Percentiles rank a stretch among this genome's conserved stretches.
Evolutionary conservation across 2,329 filamentous ascomycete species (phyloP).

Genomic region (Diplodia corticola): DNA sequence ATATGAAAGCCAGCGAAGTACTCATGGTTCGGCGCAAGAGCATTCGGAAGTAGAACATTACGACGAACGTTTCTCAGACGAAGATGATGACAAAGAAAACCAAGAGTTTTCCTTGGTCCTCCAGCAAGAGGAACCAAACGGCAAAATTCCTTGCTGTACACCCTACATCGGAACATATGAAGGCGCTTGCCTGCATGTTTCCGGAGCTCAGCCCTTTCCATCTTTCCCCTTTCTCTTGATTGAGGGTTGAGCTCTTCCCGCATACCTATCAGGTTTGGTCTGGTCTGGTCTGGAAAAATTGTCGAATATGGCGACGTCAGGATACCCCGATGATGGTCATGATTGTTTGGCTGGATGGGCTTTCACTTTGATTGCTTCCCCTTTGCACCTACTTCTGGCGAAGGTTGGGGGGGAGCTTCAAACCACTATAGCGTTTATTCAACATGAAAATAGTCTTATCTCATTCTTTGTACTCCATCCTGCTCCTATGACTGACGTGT

Average conservation of each 20-base stretch:
- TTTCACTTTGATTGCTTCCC: not conserved
- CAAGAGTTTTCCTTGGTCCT: not conserved
- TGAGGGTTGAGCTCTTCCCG: not conserved
- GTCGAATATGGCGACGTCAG: constrained; percentile 2
- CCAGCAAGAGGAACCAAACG: not conserved
- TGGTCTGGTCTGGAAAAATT: constrained; percentile 1
- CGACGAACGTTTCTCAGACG: not conserved
- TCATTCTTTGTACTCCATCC: not conserved
- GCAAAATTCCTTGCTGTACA: not conserved
- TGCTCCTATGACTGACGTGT: not conserved
- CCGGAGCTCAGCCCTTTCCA: not conserved
- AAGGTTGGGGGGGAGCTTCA: not conserved
- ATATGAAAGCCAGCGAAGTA: not conserved
- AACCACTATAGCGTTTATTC: not conserved
- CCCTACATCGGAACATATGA: not conserved
- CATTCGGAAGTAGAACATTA: not conserved
- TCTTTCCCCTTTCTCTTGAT: not conserved
- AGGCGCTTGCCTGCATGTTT: not conserved
- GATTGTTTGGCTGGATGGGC: constrained; percentile 17
- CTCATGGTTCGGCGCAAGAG: not conserved
- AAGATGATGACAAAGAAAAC: not conserved
- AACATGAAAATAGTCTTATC: not conserved
- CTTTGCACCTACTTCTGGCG: not conserved
- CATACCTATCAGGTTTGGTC: not conserved
- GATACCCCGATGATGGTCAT: constrained; percentile 19